Evolutionary conservation across 1,284 basidiomycete genomes (phyloP).

Genomic region (Ceratobasidium sp.): DNA sequence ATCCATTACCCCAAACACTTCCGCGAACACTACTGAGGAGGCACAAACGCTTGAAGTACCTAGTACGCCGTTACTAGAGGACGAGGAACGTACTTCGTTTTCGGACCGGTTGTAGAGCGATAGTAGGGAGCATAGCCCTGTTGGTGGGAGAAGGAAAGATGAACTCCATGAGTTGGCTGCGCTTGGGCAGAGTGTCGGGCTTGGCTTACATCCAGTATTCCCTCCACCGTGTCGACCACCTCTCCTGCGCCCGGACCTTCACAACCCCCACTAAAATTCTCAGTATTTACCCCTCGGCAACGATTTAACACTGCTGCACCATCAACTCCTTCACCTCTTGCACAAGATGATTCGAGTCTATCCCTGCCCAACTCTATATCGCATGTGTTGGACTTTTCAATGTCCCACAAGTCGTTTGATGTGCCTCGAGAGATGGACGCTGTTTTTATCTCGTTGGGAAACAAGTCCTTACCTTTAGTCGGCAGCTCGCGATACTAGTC

Average conservation of each 20-base stretch:
- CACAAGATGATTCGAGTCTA: constrained; percentile 29
- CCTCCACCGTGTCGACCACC: constrained; percentile 4
- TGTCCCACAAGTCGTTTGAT: constrained; percentile 36
- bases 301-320: constrained; percentile 12
- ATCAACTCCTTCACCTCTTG: constrained; percentile 23
- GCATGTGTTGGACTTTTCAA: neutral
- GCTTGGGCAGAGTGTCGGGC: constrained; percentile 42
- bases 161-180: constrained; percentile 37
- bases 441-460: neutral
- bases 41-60: neutral
- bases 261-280: neutral
- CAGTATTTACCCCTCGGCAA: constrained; percentile 17
- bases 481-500: neutral
- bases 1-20: constrained; percentile 73
- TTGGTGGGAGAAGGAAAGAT: neutral
- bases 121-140: constrained; percentile 12
- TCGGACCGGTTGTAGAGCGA: constrained; percentile 33
- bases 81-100: constrained; percentile 40
- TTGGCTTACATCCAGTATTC: neutral
- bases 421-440: constrained; percentile 42
- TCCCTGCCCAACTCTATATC: constrained; percentile 39
- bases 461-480: neutral
- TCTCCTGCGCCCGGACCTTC: neutral
- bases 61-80: constrained; percentile 29
- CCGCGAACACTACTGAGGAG: constrained; percentile 54